These are phyloP conservation scores for Dalbergia cochinchinensis DNA, from an alignment of 306 rosid genomes.

Conservation along the genomic window DNA sequence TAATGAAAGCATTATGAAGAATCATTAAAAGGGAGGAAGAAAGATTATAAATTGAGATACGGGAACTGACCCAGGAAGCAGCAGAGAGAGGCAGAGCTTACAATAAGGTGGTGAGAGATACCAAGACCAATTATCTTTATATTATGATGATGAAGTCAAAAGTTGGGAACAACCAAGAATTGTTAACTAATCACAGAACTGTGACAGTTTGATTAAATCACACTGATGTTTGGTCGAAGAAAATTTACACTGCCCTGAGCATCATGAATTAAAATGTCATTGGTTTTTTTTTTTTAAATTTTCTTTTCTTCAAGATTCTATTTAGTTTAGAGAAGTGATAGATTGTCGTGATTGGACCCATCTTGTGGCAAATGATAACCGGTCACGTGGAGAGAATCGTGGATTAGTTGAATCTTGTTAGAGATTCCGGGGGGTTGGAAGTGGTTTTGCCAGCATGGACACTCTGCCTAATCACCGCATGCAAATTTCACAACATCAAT, in stretches of 20 bases:
- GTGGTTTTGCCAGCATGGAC: background rate
- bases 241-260: background rate
- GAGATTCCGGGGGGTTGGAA: slow-evolving; percentile 44
- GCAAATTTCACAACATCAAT: background rate
- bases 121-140: slow-evolving; percentile 8
- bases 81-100: background rate
- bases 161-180: background rate
- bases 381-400: slow-evolving; percentile 43
- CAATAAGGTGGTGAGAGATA: background rate
- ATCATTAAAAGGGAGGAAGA: background rate
- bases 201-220: background rate
- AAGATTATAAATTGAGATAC: background rate
- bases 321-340: background rate
- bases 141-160: background rate
- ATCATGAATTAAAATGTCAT: no score
- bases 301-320: background rate
- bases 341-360: background rate
- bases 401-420: slow-evolving; percentile 37
- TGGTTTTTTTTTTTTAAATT: background rate
- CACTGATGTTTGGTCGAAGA: background rate
- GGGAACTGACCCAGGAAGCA: slow-evolving; percentile 29
- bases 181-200: background rate
- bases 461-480: background rate
- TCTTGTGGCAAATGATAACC: background rate
- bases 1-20: background rate